Conservation (phyloP, 2,329 filamentous ascomycete genomes). For the Colletotrichum theobromicola region DNA sequence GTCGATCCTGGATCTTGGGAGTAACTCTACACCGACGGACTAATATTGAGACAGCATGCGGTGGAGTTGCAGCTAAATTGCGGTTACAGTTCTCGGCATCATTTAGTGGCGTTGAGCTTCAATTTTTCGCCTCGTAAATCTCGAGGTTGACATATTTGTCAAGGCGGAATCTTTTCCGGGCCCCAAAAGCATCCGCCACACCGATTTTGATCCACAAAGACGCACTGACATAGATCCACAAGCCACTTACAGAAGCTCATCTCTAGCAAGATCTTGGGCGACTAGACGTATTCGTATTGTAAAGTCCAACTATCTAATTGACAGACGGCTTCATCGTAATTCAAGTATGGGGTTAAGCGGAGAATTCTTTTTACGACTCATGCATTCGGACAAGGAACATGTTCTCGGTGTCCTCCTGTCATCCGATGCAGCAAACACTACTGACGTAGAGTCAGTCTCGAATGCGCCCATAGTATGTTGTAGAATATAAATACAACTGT, state of each 20-base stretch:
- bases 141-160: not conserved
- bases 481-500: not conserved
- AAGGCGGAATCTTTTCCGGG: not conserved
- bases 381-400: not conserved
- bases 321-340: not conserved
- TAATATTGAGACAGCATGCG: not conserved
- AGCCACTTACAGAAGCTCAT: not conserved
- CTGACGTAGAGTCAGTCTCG: not conserved
- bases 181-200: not conserved
- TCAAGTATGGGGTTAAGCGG: not conserved
- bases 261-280: not conserved
- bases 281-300: not conserved
- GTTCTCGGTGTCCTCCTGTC: not conserved
- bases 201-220: not conserved
- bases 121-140: not conserved
- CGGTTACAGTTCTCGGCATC: not conserved
- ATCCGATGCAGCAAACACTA: not conserved
- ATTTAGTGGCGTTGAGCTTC: not conserved
- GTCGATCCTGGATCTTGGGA: not conserved
- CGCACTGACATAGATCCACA: not conserved
- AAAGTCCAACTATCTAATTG: not conserved
- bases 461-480: not conserved
- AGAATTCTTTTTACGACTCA: not conserved
- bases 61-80: not conserved
- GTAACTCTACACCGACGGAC: not conserved